Base-by-base conservation (phyloP, 2,329 filamentous ascomycete genomes). In the Aureobasidium sp. region DNA sequence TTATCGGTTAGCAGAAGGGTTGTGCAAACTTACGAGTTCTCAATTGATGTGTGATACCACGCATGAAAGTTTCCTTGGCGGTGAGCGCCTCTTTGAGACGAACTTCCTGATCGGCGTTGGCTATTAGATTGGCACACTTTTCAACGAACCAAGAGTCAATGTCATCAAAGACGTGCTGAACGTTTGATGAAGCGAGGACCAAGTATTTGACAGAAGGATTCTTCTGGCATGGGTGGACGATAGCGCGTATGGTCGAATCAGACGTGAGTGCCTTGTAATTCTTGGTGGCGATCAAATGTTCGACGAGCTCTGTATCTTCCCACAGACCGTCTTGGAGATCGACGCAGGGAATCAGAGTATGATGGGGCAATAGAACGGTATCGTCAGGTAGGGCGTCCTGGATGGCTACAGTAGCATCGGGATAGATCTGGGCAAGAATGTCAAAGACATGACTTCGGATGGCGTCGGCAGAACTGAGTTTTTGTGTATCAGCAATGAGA, bases 11-110 rank as follows among this genome's bases (percentile, higher is more conserved):
- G 34, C 11, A 5, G n/a, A n/a, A 11, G 34, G 7, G 25, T 7
- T 2, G 10, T 12, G 5, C 10, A 3, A 49, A 38, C 45, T 39
- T 30, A 49, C 45, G 74, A 0, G 74, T 76, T 32, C 74, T 66
- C 0, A 76, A 67, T 30, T 75, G 71, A 49, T 76, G 74, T 0
- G 71, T 74, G 7, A 76, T 68, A 0, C 72, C 70, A 3, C 73
- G 65, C 0, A 76, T 61, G 52, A 76, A 76, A 3, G 60, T 67
- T 1, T 74, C 71, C 49, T 75, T 75, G 0, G 71, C 71, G 11
- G 61, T 60, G 53, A 74, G 64, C 0, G 70, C 73, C 55, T 76
- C 71, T 21, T 65, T 59, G 0, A 75, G 57, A 10, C 68, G 58
- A 2, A 58, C 62, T 16, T 69, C 66, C 24, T 75, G 73, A 60